phyloP scores from a whole-genome alignment of 495 filamentous ascomycete species.

The Aspergillus coremiiformis region DNA sequence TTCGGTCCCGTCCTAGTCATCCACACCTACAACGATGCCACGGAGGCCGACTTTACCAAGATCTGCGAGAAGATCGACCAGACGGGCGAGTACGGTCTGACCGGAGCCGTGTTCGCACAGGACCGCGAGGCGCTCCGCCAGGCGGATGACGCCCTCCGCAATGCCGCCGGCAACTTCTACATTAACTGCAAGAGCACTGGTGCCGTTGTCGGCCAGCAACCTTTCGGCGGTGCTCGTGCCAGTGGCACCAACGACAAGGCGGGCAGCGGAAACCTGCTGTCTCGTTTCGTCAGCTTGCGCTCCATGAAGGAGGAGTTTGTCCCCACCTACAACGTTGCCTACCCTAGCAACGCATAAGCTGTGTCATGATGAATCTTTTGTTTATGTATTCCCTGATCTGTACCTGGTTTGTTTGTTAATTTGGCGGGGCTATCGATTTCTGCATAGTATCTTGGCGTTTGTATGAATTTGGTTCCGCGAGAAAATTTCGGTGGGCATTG shows the following conservation, averaged over 20 bases:
- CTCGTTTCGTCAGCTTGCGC: conserved; percentile 72
- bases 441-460: conserved; percentile 1
- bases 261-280: conserved; percentile 66
- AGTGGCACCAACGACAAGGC: conserved; percentile 93
- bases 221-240: conserved; percentile 78
- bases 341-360: conserved; percentile 65
- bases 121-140: conserved; percentile 59
- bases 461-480: background rate
- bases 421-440: background rate
- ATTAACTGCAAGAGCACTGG: conserved; percentile 92
- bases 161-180: conserved; percentile 83
- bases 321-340: conserved; percentile 58
- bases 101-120: conserved; percentile 69
- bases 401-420: background rate
- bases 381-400: conserved; percentile 5
- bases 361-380: conserved; percentile 1
- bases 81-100: conserved; percentile 70
- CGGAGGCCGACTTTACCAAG: conserved; percentile 41
- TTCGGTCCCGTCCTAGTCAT: conserved; percentile 58
- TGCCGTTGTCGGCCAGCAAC: conserved; percentile 87
- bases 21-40: conserved; percentile 52
- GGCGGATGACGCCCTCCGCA: conserved; percentile 67
- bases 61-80: conserved; percentile 53
- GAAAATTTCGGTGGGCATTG: background rate
- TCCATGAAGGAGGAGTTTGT: conserved; percentile 89